A percentile compares a stretch with the other conserved stretches of the same genome.
Conservation (phyloP, 2,329 filamentous ascomycete species). For the Aspergillus cejpii region DNA sequence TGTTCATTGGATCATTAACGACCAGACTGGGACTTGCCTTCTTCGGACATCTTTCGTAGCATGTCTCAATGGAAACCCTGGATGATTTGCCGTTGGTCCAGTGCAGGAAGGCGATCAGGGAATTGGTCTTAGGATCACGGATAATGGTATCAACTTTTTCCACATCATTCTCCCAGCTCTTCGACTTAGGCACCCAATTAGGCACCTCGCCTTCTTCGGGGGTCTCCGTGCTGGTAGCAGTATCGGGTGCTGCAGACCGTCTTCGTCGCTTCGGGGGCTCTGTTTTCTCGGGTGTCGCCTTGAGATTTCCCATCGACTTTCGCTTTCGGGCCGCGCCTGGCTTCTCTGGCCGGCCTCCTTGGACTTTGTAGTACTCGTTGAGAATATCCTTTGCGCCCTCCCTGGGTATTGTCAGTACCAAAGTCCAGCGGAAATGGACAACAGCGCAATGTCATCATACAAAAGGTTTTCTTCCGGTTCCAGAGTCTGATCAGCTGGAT, state of each 20-base stretch:
- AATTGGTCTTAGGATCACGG: constrained; percentile 28
- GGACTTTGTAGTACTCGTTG: constrained; percentile 36
- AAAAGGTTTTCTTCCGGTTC: constrained; percentile 43
- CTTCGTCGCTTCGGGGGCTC: constrained; percentile 24
- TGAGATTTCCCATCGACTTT: constrained; percentile 31
- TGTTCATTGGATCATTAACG: background rate
- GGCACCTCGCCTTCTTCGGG: constrained; percentile 13
- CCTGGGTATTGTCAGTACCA: constrained; percentile 22
- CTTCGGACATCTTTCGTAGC: constrained; percentile 40
- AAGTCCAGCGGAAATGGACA: background rate
- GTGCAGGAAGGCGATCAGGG: constrained; percentile 36
- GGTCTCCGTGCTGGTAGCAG: constrained; percentile 15
- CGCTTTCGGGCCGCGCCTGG: constrained; percentile 25
- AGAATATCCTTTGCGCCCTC: constrained; percentile 38
- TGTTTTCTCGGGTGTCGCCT: constrained; percentile 18
- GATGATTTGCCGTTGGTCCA: constrained; percentile 43
- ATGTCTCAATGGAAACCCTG: constrained; percentile 36
- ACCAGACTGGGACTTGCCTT: constrained; percentile 26
- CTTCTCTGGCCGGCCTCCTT: constrained; percentile 39
- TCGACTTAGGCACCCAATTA: constrained; percentile 37
- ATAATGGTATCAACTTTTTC: constrained; percentile 40
- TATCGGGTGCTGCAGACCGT: constrained; percentile 17
- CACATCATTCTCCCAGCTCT: constrained; percentile 43
- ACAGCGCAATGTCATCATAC: constrained; percentile 21
- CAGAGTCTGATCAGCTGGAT: constrained; percentile 39